A percentile compares a stretch with the other conserved stretches of the same genome.
These are phyloP conservation scores for Pichia sp. DNA, from an alignment of 1,139 yeast species.

Conservation along the genomic window DNA sequence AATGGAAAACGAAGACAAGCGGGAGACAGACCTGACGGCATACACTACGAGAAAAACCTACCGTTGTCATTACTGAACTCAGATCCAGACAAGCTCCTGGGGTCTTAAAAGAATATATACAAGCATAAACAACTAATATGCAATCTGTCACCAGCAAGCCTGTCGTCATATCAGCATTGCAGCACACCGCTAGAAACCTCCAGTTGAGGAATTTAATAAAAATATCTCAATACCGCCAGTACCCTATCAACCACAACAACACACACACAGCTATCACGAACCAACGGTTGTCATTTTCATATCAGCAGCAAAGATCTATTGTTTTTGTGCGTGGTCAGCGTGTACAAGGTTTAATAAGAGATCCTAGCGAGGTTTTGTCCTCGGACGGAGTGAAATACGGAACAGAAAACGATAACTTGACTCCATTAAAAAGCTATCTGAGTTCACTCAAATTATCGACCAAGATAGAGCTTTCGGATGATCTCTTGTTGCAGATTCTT, in stretches of 20 bases:
- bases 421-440: slow-evolving; percentile 47
- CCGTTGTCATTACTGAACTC: not conserved
- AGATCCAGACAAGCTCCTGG: not conserved
- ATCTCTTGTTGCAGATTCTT: slow-evolving; percentile 66
- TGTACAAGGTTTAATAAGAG: slow-evolving; percentile 70
- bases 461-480: slow-evolving; percentile 46
- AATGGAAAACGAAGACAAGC: not conserved
- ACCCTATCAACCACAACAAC: slow-evolving; percentile 2
- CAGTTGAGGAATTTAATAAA: slow-evolving; percentile 2
- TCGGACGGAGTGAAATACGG: slow-evolving; percentile 62
- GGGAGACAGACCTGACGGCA: not conserved
- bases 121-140: not conserved
- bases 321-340: slow-evolving; percentile 52
- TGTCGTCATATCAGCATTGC: not conserved
- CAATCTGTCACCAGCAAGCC: slow-evolving; percentile 2
- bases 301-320: slow-evolving; percentile 24
- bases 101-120: too few relatives aligned
- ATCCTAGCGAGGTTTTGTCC: slow-evolving; percentile 63
- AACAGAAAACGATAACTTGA: slow-evolving; percentile 45
- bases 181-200: not conserved
- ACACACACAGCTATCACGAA: not conserved
- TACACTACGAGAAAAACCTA: not conserved
- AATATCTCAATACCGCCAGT: slow-evolving; percentile 10
- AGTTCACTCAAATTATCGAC: slow-evolving; percentile 18
- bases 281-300: not conserved